Evolutionary conservation across 2,329 filamentous ascomycete species (phyloP).

Genomic region (Purpureocillium lavendulum): DNA sequence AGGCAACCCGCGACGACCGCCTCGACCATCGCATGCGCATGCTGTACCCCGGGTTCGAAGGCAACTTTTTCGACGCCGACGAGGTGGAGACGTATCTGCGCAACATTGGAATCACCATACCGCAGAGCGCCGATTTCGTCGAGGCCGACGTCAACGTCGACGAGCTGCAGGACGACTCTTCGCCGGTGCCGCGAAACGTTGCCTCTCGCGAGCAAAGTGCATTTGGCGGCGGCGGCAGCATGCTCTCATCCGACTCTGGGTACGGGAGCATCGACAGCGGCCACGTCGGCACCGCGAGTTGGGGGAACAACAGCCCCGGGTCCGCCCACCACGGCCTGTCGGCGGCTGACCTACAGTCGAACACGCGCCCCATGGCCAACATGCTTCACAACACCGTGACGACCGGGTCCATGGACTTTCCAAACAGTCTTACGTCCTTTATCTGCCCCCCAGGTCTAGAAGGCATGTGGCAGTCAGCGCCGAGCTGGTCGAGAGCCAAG

Average conservation of each 20-base stretch:
- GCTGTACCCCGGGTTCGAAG: conserved; percentile 55
- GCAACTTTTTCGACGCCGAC: conserved; percentile 68
- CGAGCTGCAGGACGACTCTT: conserved; percentile 20
- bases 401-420: background rate
- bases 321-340: background rate
- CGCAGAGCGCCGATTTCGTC: conserved; percentile 51
- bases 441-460: conserved; percentile 3
- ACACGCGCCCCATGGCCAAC: background rate
- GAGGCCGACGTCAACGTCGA: conserved; percentile 45
- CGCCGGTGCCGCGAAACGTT: background rate
- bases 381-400: background rate
- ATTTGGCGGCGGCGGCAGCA: background rate
- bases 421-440: conserved; percentile 1
- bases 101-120: conserved; percentile 53
- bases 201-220: background rate
- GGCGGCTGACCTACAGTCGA: background rate
- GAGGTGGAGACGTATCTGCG: conserved; percentile 70
- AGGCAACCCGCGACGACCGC: conserved; percentile 29
- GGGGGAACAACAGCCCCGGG: conserved; percentile 3
- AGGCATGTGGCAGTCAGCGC: conserved; percentile 6
- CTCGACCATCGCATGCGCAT: conserved; percentile 41
- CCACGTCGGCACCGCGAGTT: background rate
- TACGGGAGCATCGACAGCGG: conserved; percentile 1
- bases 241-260: background rate
- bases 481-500: conserved; percentile 18